Evolutionary conservation across 139 green algal species (phyloP), one percentile per base, ranked within the genome.

Genomic region (Chlorokybus atmophyticus): DNA sequence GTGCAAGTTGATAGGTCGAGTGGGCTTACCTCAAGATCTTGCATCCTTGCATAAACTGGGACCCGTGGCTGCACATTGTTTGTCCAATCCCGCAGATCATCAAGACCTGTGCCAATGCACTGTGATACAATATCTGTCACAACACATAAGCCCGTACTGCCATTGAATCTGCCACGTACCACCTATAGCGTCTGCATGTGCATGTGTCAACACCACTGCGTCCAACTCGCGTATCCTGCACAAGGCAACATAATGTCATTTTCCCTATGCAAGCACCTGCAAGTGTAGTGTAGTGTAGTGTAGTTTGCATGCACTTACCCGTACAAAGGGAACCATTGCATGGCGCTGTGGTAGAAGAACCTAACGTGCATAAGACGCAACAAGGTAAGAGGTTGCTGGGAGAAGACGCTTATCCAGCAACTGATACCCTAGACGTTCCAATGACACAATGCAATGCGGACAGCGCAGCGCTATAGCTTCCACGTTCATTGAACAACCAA

Each of bases 291-390:
- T 23, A 10, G 24, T 27, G 44, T 10, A 8, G 10, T 10, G 24
- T 53, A 7, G 44, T 7, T 53, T 19, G 10, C 44, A 28, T 10
- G 10, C 10, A 10, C 55, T 47, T 42, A 70, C 56, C 41, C 59
- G 50, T 53, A 24, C 6, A 59, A 55, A 5, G 62, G 56, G 40
- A 67, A 70, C 62, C 62, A 70, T 25, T 68, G 55, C 42, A 70
- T 23, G 27, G 62, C 62, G 21, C 55, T 67, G 56, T 64, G 55
- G 44, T 70, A 70, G 62, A 70, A 70, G 50, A 70, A 69, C 60
- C 60, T 69, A n/a, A n/a, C n/a, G n/a, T n/a, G n/a, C n/a, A n/a
- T n/a, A n/a, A n/a, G n/a, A n/a, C n/a, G n/a, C n/a, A n/a, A n/a
- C n/a, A n/a, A n/a, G n/a, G n/a, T n/a, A n/a, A n/a, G n/a, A n/a